phyloP scores from a whole-genome alignment of 1,284 basidiomycete genomes.

The Phellinidium pouzarii region DNA sequence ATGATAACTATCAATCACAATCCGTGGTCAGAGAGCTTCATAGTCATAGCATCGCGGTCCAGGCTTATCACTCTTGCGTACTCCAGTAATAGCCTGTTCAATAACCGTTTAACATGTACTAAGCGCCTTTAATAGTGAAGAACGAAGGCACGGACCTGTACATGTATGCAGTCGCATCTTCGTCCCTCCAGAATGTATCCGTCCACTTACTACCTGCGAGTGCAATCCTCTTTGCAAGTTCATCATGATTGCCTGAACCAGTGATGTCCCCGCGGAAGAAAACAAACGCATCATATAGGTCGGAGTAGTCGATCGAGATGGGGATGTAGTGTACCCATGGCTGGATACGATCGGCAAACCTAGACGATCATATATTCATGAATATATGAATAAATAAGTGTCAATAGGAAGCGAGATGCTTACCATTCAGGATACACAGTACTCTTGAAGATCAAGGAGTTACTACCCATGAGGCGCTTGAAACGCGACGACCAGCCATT shows the following conservation, averaged over 20 bases:
- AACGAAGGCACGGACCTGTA: constrained; percentile 39
- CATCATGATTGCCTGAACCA: constrained; percentile 44
- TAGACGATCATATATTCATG: constrained; percentile 10
- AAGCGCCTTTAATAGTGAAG: background rate
- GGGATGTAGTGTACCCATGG: constrained; percentile 61
- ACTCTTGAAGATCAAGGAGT: constrained; percentile 56
- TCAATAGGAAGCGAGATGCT: constrained; percentile 19
- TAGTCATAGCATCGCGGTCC: constrained; percentile 30
- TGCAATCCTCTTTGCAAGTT: constrained; percentile 51
- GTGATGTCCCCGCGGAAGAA: constrained; percentile 51
- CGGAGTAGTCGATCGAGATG: constrained; percentile 45
- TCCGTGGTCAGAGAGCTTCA: constrained; percentile 15
- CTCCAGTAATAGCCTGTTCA: constrained; percentile 35
- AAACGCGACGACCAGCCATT: constrained; percentile 70
- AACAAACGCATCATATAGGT: constrained; percentile 46
- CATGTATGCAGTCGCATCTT: constrained; percentile 59
- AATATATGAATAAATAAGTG: background rate
- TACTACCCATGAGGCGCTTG: constrained; percentile 56
- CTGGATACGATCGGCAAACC: constrained; percentile 38
- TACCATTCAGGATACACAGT: constrained; percentile 65
- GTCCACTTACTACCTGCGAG: constrained; percentile 53
- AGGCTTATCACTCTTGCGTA: constrained; percentile 33
- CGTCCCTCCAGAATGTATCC: constrained; percentile 51
- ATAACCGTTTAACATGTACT: background rate
- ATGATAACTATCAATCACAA: background rate